Percentiles rank a stretch among this genome's conserved stretches.
These are phyloP conservation scores for Monosporascus ibericus DNA, from an alignment of 2,329 filamentous ascomycete species.

Conservation along the genomic window DNA sequence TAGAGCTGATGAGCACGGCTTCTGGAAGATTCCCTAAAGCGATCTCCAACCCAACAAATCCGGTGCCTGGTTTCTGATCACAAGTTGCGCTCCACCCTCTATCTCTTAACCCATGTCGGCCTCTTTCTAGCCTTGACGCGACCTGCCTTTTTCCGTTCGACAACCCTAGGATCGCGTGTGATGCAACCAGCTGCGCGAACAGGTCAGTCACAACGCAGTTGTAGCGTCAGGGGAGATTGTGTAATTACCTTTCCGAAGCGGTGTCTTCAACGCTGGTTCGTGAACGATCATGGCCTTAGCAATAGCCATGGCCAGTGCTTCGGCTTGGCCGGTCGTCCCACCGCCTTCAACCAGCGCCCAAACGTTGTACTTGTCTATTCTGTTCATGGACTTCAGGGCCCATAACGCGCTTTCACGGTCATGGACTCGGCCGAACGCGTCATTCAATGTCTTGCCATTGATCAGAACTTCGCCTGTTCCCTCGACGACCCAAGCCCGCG, in stretches of 20 bases:
- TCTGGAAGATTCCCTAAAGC: constrained; percentile 4
- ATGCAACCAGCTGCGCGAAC: constrained; percentile 72
- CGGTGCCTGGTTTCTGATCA: background rate
- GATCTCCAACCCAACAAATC: background rate
- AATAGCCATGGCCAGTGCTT: constrained; percentile 85
- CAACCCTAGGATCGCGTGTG: constrained; percentile 81
- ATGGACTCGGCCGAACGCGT: constrained; percentile 81
- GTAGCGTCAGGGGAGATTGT: constrained; percentile 1
- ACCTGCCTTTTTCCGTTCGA: constrained; percentile 97
- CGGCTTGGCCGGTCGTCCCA: constrained; percentile 90
- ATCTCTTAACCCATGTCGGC: constrained; percentile 93
- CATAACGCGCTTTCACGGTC: constrained; percentile 92
- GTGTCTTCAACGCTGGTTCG: constrained; percentile 85
- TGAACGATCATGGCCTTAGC: constrained; percentile 84
- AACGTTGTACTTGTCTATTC: constrained; percentile 94
- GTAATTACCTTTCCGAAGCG: constrained; percentile 73
- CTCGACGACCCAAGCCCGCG: constrained; percentile 83
- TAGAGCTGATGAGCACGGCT: background rate
- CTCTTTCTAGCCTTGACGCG: constrained; percentile 96
- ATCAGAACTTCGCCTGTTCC: constrained; percentile 84
- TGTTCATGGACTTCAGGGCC: constrained; percentile 75
- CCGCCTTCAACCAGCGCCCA: constrained; percentile 82
- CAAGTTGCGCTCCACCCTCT: constrained; percentile 14
- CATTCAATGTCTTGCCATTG: constrained; percentile 79
- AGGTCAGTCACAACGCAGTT: constrained; percentile 36